phyloP scores from a whole-genome alignment of 768 basidiomycete genomes.

The Mycena rosella region DNA sequence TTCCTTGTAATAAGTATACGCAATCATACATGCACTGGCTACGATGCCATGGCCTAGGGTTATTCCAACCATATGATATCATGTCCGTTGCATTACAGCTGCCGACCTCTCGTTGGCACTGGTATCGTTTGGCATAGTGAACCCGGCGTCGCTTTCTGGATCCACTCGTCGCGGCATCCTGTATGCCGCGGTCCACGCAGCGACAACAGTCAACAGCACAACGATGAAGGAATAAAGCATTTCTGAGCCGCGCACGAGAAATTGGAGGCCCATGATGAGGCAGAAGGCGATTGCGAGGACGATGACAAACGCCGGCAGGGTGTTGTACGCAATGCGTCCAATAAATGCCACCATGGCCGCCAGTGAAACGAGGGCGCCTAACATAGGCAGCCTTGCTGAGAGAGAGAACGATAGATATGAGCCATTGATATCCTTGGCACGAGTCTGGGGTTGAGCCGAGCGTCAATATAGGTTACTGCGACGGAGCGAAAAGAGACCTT shows the following conservation, averaged over 20 bases:
- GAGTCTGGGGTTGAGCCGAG: constrained; percentile 3
- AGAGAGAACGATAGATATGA: constrained; percentile 14
- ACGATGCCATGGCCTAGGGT: no score
- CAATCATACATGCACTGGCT: no score
- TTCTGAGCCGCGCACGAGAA: background rate
- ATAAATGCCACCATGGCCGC: constrained; percentile 3
- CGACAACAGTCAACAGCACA: background rate
- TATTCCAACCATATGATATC: no score
- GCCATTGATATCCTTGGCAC: constrained; percentile 20
- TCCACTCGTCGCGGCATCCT: no score
- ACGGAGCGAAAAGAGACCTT: constrained; percentile 4
- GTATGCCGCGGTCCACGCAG: background rate
- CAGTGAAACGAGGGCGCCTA: constrained; percentile 4
- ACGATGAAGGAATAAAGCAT: background rate
- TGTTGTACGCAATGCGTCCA: background rate
- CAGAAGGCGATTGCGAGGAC: background rate
- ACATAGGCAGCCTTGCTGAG: constrained; percentile 12
- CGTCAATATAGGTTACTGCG: background rate
- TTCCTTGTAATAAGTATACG: no score
- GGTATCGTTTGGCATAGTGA: no score
- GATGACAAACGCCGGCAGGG: background rate
- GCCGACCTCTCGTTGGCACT: no score
- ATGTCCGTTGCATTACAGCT: no score
- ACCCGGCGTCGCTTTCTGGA: no score
- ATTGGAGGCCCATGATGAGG: constrained; percentile 1